phyloP scores from a whole-genome alignment of 768 basidiomycete genomes.

The Chlorophyllum brunneum region DNA sequence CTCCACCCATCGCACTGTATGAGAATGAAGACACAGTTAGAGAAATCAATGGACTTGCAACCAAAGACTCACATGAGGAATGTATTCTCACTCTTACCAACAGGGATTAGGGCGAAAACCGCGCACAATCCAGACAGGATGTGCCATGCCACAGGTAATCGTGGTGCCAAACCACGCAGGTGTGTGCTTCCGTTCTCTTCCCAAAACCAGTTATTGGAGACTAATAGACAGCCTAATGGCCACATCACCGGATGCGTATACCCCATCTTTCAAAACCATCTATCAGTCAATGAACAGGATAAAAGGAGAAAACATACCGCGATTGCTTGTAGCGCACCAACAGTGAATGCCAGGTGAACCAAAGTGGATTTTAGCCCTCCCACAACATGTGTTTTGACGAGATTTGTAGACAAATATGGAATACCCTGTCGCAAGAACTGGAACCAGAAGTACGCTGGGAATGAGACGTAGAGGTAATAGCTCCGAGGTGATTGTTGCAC shows the following conservation, averaged over 20 bases:
- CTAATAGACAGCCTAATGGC: constrained; percentile 59
- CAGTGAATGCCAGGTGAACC: constrained; percentile 33
- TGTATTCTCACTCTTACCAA: constrained; percentile 67
- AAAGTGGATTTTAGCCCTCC: constrained; percentile 16
- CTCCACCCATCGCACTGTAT: constrained; percentile 51
- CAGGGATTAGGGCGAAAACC: constrained; percentile 67
- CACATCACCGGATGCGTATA: constrained; percentile 72
- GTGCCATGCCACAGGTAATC: constrained; percentile 37
- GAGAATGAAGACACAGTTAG: too few relatives aligned
- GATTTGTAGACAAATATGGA: constrained; percentile 7
- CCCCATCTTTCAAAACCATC: constrained; percentile 41
- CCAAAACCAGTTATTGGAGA: constrained; percentile 66
- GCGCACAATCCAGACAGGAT: constrained; percentile 45
- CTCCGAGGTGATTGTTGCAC: constrained; percentile 66
- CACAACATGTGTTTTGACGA: neutral
- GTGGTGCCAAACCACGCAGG: constrained; percentile 16
- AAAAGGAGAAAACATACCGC: neutral
- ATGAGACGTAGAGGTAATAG: constrained; percentile 71
- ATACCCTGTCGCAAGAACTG: constrained; percentile 37
- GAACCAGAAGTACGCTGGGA: constrained; percentile 78
- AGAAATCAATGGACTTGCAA: too few relatives aligned
- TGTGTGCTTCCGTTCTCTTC: neutral
- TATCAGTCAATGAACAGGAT: neutral
- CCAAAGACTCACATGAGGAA: constrained; percentile 48
- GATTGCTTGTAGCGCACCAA: constrained; percentile 75